Conservation (phyloP, 2,329 filamentous ascomycete genomes). For the Nannizziopsis barbatae region DNA sequence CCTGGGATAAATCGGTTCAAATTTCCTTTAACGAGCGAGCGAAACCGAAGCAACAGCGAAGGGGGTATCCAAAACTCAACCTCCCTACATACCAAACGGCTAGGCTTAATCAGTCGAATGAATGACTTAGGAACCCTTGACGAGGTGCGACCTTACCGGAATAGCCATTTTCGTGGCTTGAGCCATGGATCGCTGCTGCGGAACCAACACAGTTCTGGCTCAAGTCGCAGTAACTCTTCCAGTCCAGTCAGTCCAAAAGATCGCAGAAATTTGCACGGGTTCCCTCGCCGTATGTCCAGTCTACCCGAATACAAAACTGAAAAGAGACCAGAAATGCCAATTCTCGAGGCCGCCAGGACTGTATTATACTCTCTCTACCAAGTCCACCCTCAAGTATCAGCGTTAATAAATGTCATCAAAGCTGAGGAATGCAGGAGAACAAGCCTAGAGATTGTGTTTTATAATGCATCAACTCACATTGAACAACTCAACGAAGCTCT, state of each 20-base stretch:
- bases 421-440: slow-evolving; percentile 38
- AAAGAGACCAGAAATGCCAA: slow-evolving; percentile 37
- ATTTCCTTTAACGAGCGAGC: slow-evolving; percentile 49
- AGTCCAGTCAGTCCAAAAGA: slow-evolving; percentile 37
- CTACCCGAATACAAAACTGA: slow-evolving; percentile 46
- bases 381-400: slow-evolving; percentile 38
- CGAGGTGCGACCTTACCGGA: slow-evolving; percentile 41
- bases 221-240: slow-evolving; percentile 31
- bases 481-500: slow-evolving; percentile 47
- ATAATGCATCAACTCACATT: slow-evolving; percentile 46
- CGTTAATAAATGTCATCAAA: slow-evolving; percentile 38
- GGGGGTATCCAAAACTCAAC: slow-evolving; percentile 42
- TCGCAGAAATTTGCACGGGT: slow-evolving; percentile 31
- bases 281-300: slow-evolving; percentile 45
- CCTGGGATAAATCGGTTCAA: slow-evolving; percentile 48
- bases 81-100: slow-evolving; percentile 44
- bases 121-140: slow-evolving; percentile 45
- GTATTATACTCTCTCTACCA: slow-evolving; percentile 47
- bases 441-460: slow-evolving; percentile 45
- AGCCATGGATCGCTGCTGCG: slow-evolving; percentile 46
- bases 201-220: slow-evolving; percentile 25
- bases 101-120: slow-evolving; percentile 50
- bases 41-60: slow-evolving; percentile 52
- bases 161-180: slow-evolving; percentile 46
- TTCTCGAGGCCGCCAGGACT: slow-evolving; percentile 46